phyloP scores from a whole-genome alignment of 192 early-diverging fungal genomes.

The Coemansia javaensis region DNA sequence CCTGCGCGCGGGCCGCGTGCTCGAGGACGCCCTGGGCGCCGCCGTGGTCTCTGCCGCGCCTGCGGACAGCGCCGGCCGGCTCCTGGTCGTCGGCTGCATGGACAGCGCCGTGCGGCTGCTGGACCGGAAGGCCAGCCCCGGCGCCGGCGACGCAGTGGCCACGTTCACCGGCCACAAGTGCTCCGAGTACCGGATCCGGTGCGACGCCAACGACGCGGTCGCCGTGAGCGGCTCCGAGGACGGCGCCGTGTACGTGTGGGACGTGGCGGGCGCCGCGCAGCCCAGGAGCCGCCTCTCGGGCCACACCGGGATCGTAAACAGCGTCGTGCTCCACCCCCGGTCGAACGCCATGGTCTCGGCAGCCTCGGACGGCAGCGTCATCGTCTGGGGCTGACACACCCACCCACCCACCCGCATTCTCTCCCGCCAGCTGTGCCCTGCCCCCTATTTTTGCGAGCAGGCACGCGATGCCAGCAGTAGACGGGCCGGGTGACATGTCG shows the following conservation, averaged over 20 bases:
- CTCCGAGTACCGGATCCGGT: conserved; percentile 67
- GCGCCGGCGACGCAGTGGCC: conserved; percentile 65
- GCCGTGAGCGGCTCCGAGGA: conserved; percentile 89
- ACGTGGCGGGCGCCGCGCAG: conserved; percentile 51
- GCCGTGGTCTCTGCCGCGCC: conserved; percentile 71
- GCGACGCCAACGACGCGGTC: conserved; percentile 65
- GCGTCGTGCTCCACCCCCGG: conserved; percentile 26
- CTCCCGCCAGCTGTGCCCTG: too few relatives aligned
- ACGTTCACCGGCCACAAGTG: conserved; percentile 81
- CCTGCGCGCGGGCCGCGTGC: conserved; percentile 68
- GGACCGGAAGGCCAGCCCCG: conserved; percentile 55
- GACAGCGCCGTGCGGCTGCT: conserved; percentile 81
- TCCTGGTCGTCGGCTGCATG: conserved; percentile 69
- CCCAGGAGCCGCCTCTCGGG: conserved; percentile 12
- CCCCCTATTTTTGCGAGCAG: too few relatives aligned
- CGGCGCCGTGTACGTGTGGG: conserved; percentile 81
- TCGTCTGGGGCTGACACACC: conserved; percentile 40
- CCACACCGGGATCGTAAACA: conserved; percentile 36
- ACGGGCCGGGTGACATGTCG: too few relatives aligned
- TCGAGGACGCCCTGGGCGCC: conserved; percentile 70
- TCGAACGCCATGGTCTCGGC: conserved; percentile 28
- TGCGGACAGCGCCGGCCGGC: conserved; percentile 59
- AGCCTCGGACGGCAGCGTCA: conserved; percentile 34
- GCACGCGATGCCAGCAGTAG: too few relatives aligned
- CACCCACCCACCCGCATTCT: too few relatives aligned